These are phyloP conservation scores for Jaapia argillacea DNA, from an alignment of 768 basidiomycete genomes.

Conservation along the genomic window DNA sequence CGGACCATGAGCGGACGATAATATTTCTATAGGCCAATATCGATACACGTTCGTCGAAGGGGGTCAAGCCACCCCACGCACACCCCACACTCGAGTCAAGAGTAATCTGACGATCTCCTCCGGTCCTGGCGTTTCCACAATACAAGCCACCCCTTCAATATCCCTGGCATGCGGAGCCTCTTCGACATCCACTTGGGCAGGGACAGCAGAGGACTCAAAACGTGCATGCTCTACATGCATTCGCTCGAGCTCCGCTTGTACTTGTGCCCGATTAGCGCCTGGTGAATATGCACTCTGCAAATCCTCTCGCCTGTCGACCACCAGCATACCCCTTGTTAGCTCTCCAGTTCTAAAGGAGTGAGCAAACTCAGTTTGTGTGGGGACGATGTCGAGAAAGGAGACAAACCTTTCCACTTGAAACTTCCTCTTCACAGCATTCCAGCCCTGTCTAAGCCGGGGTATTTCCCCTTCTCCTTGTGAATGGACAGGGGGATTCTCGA, in stretches of 20 bases:
- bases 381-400: neutral
- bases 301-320: conserved; percentile 68
- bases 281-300: conserved; percentile 53
- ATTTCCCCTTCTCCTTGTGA: conserved; percentile 14
- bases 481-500: conserved; percentile 48
- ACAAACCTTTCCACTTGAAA: conserved; percentile 38
- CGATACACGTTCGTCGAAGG: too few species aligned
- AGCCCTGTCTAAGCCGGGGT: conserved; percentile 34
- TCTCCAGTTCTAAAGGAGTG: conserved; percentile 52
- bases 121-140: neutral
- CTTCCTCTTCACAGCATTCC: conserved; percentile 30
- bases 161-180: neutral
- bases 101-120: neutral
- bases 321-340: conserved; percentile 79
- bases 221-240: conserved; percentile 20
- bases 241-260: conserved; percentile 42
- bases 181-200: conserved; percentile 45
- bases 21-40: too few species aligned
- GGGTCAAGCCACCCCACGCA: too few species aligned
- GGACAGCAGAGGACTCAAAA: conserved; percentile 42
- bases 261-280: conserved; percentile 53
- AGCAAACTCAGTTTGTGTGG: neutral
- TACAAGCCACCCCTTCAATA: neutral
- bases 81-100: neutral
- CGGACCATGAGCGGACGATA: too few species aligned